Evolutionary conservation across 768 basidiomycete species (phyloP).

Genomic region (Suillus luteus): DNA sequence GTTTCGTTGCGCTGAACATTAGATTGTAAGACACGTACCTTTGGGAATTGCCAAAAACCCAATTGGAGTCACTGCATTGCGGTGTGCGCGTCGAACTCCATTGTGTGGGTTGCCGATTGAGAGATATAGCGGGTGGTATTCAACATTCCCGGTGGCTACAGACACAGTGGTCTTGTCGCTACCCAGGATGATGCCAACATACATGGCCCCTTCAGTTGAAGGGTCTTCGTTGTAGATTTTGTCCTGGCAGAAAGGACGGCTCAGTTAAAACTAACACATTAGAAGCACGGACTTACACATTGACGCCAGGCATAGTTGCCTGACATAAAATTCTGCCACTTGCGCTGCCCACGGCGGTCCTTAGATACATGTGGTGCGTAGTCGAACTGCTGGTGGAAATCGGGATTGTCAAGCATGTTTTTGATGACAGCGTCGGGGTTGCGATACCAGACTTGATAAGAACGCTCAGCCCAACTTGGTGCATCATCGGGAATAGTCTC

Average conservation of each 20-base stretch:
- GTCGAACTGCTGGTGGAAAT: constrained; percentile 26
- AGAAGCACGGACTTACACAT: constrained; percentile 20
- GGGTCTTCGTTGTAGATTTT: constrained; percentile 13
- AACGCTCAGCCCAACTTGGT: background rate
- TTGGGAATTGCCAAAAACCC: constrained; percentile 24
- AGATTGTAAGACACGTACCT: constrained; percentile 5
- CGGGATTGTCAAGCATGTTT: constrained; percentile 25
- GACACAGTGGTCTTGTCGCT: constrained; percentile 30
- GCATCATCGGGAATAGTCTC: constrained; percentile 3
- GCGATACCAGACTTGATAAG: constrained; percentile 28
- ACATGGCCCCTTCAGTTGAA: constrained; percentile 18
- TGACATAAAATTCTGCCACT: constrained; percentile 40
- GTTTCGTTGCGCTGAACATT: too few species aligned
- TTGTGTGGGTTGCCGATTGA: constrained; percentile 23
- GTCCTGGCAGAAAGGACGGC: background rate
- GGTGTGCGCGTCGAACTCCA: constrained; percentile 15
- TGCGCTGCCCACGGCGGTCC: constrained; percentile 25
- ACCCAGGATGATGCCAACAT: constrained; percentile 24
- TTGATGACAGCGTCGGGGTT: constrained; percentile 17
- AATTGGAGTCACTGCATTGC: constrained; percentile 12
- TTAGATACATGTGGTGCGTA: constrained; percentile 25
- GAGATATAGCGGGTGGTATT: constrained; percentile 25
- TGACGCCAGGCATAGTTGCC: constrained; percentile 44
- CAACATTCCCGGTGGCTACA: constrained; percentile 25
- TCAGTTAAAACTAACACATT: background rate